Evolutionary conservation across 1,284 basidiomycete species (phyloP), one percentile per base, ranked within the genome.

Genomic region (Trametes hirsuta): DNA sequence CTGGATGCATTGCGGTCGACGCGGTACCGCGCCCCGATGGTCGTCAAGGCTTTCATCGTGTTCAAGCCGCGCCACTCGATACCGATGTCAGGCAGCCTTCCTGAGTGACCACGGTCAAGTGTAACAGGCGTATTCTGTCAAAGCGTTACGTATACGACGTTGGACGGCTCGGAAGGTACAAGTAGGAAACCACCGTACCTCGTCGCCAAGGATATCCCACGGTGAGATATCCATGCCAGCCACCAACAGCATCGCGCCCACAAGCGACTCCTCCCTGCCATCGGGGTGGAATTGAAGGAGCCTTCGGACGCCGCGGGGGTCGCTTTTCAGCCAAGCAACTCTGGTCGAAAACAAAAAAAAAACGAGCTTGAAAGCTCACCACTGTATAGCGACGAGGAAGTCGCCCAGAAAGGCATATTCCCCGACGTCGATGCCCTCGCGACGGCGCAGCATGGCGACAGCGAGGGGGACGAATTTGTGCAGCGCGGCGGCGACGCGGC

Each of bases 401-500:
- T 85, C 83, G 67, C 84, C 81, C 83, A 82, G 85, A 30, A 84
- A 79, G 0, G 83, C 82, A 36, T 75, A 73, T 12, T 80, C 73
- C 83, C 84, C 85, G 14, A 75, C 70, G 25, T 84, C 83, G 8
- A 83, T 75, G 14, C 83, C 84, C 64, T 78, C 67, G 21, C 80
- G 80, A 46, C 77, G 76, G 58, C 80, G 76, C 40, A 85, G 72
- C 84, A 85, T 84, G 8, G 72, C 75, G 65, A 85, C 84, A 34
- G 84, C 82, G 14, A 84, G 67, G 6, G 69, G 65, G 14, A 84
- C 80, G 52, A 85, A 85, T 58, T 80, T 81, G 67, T 83, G 74
- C 59, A 84, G 60, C 4, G 81, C 79, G 12, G 73, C 73, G 9
- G 84, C 80, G 35, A 84, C 79, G 48, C 71, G 66, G 42, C 74